Base-by-base conservation (phyloP, 805 yeast species). In the Zygotorulaspora florentina region DNA sequence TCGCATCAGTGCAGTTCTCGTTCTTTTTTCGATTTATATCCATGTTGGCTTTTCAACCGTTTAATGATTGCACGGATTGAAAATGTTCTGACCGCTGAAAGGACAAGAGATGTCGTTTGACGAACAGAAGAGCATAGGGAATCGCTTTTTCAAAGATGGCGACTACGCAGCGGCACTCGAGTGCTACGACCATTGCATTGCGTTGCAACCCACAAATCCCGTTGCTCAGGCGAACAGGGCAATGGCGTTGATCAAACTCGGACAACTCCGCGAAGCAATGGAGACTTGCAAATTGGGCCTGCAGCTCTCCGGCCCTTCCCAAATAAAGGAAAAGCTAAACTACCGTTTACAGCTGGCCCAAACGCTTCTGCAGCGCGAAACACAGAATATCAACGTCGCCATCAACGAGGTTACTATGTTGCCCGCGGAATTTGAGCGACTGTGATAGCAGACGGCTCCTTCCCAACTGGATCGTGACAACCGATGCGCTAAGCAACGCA, bases 171-270 rank as follows among this genome's bases (percentile, higher is more conserved):
- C 68, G 25, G 88, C 93, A 0, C 74, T 77, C 1, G 58, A 69
- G 18, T 61, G 71, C 0, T 85, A 85, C 59, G 61, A 76, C 9
- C 73, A 75, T 40, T 88, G 90, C 2, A 69, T 82, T 30, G 64
- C 64, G 8, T 27, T 70, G 13, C 77, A 77, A 40, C 73, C 80
- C 0, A 30, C 52, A 0, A 77, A 79, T 48, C 74, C 89, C 0
- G 72, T 82, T 0, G 66, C 80, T 1, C 80, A 73, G 57, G 76
- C 90, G n/a, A 85, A 85, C 57, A 65, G 84, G 36, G 85, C 93
- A 0, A 79, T 80, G 69, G 72, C 87, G n/a, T 72, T 75, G 50
- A 58, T 83, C 34, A 79, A 80, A 46, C 58, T 80, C 3, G 55
- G 66, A 5, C 72, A 74, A 27, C 80, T 75, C 72, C 54, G 61